Conservation (phyloP, 345 rosid genomes). For the Pistacia atlantica region DNA sequence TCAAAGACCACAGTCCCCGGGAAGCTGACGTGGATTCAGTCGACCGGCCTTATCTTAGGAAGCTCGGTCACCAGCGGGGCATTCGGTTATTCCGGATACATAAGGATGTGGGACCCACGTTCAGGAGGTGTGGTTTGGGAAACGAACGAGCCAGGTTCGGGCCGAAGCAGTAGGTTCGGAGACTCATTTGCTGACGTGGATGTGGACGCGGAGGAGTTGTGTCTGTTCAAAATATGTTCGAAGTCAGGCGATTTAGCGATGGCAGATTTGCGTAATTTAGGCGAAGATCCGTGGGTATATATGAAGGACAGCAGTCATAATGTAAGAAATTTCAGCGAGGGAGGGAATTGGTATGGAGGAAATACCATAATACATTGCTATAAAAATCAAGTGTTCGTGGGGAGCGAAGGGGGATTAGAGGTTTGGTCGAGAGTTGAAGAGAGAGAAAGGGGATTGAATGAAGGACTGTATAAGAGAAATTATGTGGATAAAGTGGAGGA, state of each 20-base stretch:
- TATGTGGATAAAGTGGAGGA: constrained; percentile 72
- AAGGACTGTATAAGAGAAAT: constrained; percentile 56
- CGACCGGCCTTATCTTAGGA: constrained; percentile 46
- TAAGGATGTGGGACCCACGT: constrained; percentile 88
- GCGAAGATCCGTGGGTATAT: constrained; percentile 89
- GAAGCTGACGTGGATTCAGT: constrained; percentile 75
- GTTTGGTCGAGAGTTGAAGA: constrained; percentile 72
- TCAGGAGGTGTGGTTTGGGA: constrained; percentile 70
- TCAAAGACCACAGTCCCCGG: constrained; percentile 61
- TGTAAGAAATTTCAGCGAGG: constrained; percentile 31
- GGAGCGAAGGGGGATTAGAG: constrained; percentile 71
- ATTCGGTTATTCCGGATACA: constrained; percentile 87
- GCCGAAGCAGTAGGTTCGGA: constrained; percentile 85
- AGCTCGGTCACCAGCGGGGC: constrained; percentile 63
- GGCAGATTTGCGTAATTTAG: constrained; percentile 78
- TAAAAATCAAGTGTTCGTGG: constrained; percentile 72
- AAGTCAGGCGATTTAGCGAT: constrained; percentile 85
- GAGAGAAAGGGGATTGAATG: constrained; percentile 22
- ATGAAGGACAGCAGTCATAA: constrained; percentile 63
- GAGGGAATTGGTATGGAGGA: constrained; percentile 23
- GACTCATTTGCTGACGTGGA: constrained; percentile 86
- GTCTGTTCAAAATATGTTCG: constrained; percentile 77
- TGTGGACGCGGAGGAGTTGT: constrained; percentile 52
- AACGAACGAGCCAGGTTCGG: constrained; percentile 90
- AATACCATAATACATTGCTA: constrained; percentile 64